These are phyloP conservation scores for Silene uniflora DNA, from an alignment of 148 eudicot species.

Conservation along the genomic window DNA sequence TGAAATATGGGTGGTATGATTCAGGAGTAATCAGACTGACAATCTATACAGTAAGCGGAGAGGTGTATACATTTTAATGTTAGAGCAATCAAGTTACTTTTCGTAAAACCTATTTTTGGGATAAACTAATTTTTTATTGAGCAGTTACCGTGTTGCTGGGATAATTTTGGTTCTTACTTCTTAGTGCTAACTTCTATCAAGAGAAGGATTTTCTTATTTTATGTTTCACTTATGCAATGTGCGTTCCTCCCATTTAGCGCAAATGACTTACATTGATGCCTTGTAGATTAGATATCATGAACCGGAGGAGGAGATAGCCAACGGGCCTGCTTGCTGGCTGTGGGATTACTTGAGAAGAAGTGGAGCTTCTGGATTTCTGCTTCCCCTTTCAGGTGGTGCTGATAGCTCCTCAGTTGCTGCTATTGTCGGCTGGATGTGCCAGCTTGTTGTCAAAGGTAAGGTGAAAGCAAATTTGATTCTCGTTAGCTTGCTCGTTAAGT, in stretches of 20 bases:
- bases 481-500: not conserved
- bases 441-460: conserved; percentile 90
- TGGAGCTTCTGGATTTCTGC: conserved; percentile 97
- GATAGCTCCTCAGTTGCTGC: conserved; percentile 99
- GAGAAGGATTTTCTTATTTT: too few species aligned
- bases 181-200: too few species aligned
- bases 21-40: not conserved
- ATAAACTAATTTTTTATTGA: not conserved
- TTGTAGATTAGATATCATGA: conserved; percentile 76
- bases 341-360: conserved; percentile 99
- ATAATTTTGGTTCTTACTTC: not conserved
- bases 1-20: not conserved
- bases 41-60: not conserved
- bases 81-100: not conserved
- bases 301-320: conserved; percentile 96
- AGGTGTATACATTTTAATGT: not conserved
- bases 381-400: conserved; percentile 99
- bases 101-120: not conserved
- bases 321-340: conserved; percentile 96
- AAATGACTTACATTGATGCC: conserved; percentile 15
- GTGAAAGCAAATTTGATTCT: not conserved
- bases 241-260: not conserved
- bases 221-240: not conserved
- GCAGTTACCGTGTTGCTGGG: not conserved
- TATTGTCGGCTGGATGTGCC: conserved; percentile 98